These are phyloP conservation scores for Talaromyces proteolyticus DNA, from an alignment of 495 filamentous ascomycete species.

Conservation along the genomic window DNA sequence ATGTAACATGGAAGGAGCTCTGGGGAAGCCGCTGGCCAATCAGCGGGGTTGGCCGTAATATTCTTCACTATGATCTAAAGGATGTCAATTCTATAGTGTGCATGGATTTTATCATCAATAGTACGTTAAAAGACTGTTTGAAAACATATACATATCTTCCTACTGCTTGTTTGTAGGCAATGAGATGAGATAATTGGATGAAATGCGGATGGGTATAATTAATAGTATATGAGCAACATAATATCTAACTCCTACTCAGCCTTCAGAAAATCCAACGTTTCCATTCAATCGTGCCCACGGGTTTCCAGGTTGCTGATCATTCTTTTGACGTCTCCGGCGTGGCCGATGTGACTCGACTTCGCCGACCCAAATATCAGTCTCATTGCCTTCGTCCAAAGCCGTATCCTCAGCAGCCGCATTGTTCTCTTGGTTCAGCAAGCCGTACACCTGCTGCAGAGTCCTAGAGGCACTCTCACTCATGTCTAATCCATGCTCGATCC, in stretches of 20 bases:
- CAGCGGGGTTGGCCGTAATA: not conserved
- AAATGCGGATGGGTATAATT: no score
- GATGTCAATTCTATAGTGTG: no score
- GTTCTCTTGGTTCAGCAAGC: slow-evolving; percentile 29
- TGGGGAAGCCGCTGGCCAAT: not conserved
- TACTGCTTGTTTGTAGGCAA: no score
- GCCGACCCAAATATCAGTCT: slow-evolving; percentile 29
- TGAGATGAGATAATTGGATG: no score
- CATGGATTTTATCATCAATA: no score
- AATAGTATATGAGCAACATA: no score
- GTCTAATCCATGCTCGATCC: slow-evolving; percentile 25
- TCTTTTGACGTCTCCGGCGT: no score
- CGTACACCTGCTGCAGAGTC: slow-evolving; percentile 26
- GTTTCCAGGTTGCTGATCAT: slow-evolving; percentile 22
- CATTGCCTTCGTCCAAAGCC: slow-evolving; percentile 10
- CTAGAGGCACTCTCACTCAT: slow-evolving; percentile 23
- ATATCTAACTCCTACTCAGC: no score
- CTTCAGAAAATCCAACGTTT: no score
- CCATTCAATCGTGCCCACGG: slow-evolving; percentile 36
- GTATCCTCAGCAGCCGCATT: slow-evolving; percentile 16
- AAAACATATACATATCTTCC: no score
- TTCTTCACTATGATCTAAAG: not conserved
- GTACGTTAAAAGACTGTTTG: no score
- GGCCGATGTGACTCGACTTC: slow-evolving; percentile 24
- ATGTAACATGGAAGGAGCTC: not conserved